These are phyloP conservation scores for Gymnopilus dilepis DNA, from an alignment of 768 basidiomycete species.

Conservation along the genomic window DNA sequence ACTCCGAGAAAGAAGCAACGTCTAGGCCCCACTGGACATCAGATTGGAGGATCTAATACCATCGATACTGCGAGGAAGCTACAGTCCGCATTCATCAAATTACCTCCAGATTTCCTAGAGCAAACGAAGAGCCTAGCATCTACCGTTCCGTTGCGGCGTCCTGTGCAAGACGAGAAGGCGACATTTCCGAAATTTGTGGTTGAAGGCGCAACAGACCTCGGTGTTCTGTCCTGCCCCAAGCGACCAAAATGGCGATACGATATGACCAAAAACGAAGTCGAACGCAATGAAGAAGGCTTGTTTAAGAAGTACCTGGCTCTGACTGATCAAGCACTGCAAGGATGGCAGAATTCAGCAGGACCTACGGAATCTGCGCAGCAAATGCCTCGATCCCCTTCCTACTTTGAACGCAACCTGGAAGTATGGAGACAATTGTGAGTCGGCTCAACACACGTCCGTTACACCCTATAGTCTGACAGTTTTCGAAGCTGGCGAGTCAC, in stretches of 20 bases:
- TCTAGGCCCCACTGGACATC: slow-evolving; percentile 37
- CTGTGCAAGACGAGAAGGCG: slow-evolving; percentile 49
- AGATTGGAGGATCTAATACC: slow-evolving; percentile 36
- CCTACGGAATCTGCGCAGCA: slow-evolving; percentile 11
- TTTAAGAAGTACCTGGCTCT: slow-evolving; percentile 80
- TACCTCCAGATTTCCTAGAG: slow-evolving; percentile 64
- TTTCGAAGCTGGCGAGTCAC: slow-evolving; percentile 84
- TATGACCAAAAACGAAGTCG: slow-evolving; percentile 88
- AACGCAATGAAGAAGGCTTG: slow-evolving; percentile 85
- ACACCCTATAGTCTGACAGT: slow-evolving; percentile 15
- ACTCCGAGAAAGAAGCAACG: slow-evolving; percentile 30
- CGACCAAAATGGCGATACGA: slow-evolving; percentile 89
- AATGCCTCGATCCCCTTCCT: slow-evolving; percentile 72
- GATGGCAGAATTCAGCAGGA: slow-evolving; percentile 47
- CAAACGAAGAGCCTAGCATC: slow-evolving; percentile 62
- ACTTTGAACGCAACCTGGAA: slow-evolving; percentile 90
- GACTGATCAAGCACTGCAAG: slow-evolving; percentile 60
- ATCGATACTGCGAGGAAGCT: slow-evolving; percentile 54
- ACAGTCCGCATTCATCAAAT: slow-evolving; percentile 73
- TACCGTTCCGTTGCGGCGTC: slow-evolving; percentile 56
- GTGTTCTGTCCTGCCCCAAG: slow-evolving; percentile 55
- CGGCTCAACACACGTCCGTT: slow-evolving; percentile 3
- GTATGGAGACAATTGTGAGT: slow-evolving; percentile 93
- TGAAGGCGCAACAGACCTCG: slow-evolving; percentile 22
- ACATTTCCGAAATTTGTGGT: slow-evolving; percentile 38